These are phyloP conservation scores for Metschnikowia shivogae DNA, from an alignment of 805 yeast genomes.

Conservation along the genomic window DNA sequence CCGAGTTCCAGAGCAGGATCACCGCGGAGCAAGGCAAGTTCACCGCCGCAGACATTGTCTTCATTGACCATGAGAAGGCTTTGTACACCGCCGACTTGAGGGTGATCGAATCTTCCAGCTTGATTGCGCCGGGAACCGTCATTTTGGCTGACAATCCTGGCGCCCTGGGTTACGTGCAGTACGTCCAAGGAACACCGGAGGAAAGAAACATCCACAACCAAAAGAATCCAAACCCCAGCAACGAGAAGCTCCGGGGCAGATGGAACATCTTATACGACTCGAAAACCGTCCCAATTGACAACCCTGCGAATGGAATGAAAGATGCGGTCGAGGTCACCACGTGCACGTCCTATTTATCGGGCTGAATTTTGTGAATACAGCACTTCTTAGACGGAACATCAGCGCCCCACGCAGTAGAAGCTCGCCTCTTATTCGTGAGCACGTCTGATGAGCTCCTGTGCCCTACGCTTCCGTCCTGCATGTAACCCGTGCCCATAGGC, in stretches of 20 bases:
- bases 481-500: neutral
- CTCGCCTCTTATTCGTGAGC: too few species aligned
- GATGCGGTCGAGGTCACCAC: slow-evolving; percentile 33
- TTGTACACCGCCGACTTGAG: slow-evolving; percentile 40
- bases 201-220: slow-evolving; percentile 31
- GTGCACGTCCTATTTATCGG: slow-evolving; percentile 26
- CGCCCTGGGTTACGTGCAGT: slow-evolving; percentile 36
- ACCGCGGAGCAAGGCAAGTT: slow-evolving; percentile 8
- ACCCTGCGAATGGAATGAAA: slow-evolving; percentile 10
- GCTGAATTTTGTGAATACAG: neutral
- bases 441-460: too few species aligned
- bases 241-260: slow-evolving; percentile 28
- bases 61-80: slow-evolving; percentile 40
- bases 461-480: neutral
- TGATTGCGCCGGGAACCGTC: slow-evolving; percentile 37
- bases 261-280: slow-evolving; percentile 42
- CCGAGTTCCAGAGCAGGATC: slow-evolving; percentile 20
- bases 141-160: slow-evolving; percentile 43
- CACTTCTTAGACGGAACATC: too few species aligned
- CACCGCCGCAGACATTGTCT: slow-evolving; percentile 30
- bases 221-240: slow-evolving; percentile 23
- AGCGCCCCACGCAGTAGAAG: too few species aligned
- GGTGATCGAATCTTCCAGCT: slow-evolving; percentile 35
- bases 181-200: slow-evolving; percentile 36
- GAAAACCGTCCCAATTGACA: slow-evolving; percentile 18